phyloP scores from a whole-genome alignment of 345 rosid genomes.

The Gossypium anomalum region DNA sequence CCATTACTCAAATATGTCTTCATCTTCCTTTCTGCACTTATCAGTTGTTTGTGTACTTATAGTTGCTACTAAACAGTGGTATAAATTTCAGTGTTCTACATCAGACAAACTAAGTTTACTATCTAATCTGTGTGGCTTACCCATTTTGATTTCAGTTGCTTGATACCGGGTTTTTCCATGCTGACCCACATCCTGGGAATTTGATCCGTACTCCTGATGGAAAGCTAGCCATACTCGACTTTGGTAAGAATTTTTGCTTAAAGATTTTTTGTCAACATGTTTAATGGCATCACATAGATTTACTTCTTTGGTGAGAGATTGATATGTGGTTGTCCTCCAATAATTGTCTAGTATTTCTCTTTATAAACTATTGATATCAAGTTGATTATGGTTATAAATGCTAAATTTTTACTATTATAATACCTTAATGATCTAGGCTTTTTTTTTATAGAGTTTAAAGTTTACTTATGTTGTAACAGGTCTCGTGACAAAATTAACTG shows the following conservation, averaged over 20 bases:
- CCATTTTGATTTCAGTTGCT: constrained; percentile 58
- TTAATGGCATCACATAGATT: neutral
- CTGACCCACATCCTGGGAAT: constrained; percentile 99
- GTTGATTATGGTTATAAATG: neutral
- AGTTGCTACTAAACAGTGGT: constrained; percentile 1
- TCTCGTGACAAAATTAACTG: constrained; percentile 83
- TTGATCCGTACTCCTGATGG: constrained; percentile 97
- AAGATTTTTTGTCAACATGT: neutral
- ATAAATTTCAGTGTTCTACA: neutral
- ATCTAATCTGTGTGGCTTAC: neutral
- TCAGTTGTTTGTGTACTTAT: neutral
- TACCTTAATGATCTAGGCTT: neutral
- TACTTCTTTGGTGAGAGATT: neutral
- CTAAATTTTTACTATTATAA: neutral
- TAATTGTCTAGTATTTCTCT: neutral
- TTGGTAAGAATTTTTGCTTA: constrained; percentile 53
- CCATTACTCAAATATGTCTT: neutral
- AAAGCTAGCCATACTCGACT: constrained; percentile 92
- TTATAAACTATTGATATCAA: neutral
- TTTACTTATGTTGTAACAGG: constrained; percentile 41
- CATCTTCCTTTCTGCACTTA: neutral
- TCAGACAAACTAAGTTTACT: neutral
- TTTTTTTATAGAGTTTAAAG: constrained; percentile 16
- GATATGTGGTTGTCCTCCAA: neutral
- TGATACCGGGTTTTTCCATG: constrained; percentile 97